phyloP scores from a whole-genome alignment of 768 basidiomycete genomes.

The Macrolepiota albuminosa region DNA sequence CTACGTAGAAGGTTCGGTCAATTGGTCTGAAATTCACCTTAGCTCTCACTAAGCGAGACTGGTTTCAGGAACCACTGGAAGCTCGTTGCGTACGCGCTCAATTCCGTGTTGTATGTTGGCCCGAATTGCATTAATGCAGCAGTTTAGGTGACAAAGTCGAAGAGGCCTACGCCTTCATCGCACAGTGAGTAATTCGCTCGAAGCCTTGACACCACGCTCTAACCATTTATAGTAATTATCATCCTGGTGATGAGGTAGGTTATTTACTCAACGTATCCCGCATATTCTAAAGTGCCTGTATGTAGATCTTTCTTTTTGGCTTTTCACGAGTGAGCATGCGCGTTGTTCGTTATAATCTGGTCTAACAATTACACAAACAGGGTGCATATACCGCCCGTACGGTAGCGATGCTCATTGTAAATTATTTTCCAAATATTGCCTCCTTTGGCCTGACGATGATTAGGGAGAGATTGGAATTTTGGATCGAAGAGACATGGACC shows the following conservation, averaged over 20 bases:
- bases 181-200: conserved; percentile 50
- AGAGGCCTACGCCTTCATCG: conserved; percentile 76
- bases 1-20: conserved; percentile 22
- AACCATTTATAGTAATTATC: conserved; percentile 51
- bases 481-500: conserved; percentile 66
- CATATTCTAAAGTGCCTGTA: not conserved
- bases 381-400: conserved; percentile 76
- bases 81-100: conserved; percentile 43
- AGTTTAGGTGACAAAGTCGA: conserved; percentile 63
- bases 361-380: conserved; percentile 26
- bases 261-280: not conserved
- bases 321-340: conserved; percentile 55
- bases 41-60: conserved; percentile 1
- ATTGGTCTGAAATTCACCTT: not conserved
- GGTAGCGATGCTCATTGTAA: conserved; percentile 65
- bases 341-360: not conserved
- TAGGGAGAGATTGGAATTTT: conserved; percentile 72
- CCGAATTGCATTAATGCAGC: no score
- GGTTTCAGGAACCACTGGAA: conserved; percentile 55
- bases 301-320: conserved; percentile 71
- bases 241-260: conserved; percentile 66
- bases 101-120: not conserved
- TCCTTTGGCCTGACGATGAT: not conserved
- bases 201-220: not conserved
- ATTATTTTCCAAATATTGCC: conserved; percentile 12